Base-by-base conservation (phyloP, 805 yeast species). In the Suhomyces sp. region DNA sequence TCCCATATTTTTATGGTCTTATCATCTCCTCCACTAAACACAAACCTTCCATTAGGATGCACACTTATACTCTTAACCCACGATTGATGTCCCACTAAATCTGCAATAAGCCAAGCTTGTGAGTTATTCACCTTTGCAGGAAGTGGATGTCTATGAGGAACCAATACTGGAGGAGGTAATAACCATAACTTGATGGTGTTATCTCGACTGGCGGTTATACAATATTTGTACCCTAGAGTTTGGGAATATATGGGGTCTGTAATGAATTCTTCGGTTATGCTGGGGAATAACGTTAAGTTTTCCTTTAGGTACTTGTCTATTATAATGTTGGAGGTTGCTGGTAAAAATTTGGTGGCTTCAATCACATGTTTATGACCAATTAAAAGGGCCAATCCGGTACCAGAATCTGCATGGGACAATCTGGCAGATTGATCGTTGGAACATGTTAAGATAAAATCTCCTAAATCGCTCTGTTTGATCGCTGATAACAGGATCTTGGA, bases 311-410 rank as follows among this genome's bases (percentile, higher is more conserved):
- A 54, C 33, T 60, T 62, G 49, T 79, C 83, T 16, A 86, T 51
- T 39, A 65, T 66, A 19, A 48, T 44, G 49, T 76, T 72, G 4
- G 81, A 62, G 0, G 57, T 42, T 26, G 52, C 43, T 0, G 95
- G 95, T 12, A 88, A 70, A 43, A 88, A 79, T 26, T 71, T 71
- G 7, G 77, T 81, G 25, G 76, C 72, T 53, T 90, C 97, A 9
- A 90, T 72, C 10, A 88, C 96, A 60, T 87, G 95, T 11, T 72
- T 71, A 59, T 90, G 96, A 0, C 95, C 95, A 14, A 80, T 53
- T 53, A 87, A 71, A 28, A 79, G 62, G 0, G 84, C 76, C 6
- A 81, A 56, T 1, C 87, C 87, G 2, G 79, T 78, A 0, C 90
- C 90, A 1, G 83, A 69, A 15, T 68, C 69, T 43, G 77, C 68